Conservation (phyloP, 75 land plant species). For the Larix kaempferi region DNA sequence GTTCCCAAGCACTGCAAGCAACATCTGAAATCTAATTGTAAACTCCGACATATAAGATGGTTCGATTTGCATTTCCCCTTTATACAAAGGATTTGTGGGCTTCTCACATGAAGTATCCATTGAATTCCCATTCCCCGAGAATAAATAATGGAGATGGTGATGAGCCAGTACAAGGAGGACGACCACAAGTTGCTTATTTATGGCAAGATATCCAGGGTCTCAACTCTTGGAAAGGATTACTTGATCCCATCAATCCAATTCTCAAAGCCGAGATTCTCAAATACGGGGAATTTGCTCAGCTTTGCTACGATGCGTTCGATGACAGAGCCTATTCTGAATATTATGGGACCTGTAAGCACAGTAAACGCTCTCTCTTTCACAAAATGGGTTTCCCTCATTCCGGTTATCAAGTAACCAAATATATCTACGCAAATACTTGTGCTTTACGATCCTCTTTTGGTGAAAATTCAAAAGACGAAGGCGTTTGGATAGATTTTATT, state of each 20-base stretch:
- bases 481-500: slow-evolving; percentile 66
- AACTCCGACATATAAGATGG: no score
- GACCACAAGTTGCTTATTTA: neutral
- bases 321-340: slow-evolving; percentile 49
- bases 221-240: slow-evolving; percentile 54
- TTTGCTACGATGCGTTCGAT: slow-evolving; percentile 74
- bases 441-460: slow-evolving; percentile 29
- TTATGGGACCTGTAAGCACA: slow-evolving; percentile 58
- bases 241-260: slow-evolving; percentile 63
- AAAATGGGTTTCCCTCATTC: slow-evolving; percentile 32
- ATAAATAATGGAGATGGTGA: no score
- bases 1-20: no score
- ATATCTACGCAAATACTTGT: slow-evolving; percentile 63
- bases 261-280: slow-evolving; percentile 56
- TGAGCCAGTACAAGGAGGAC: no score
- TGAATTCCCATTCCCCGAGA: no score
- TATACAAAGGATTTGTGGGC: no score
- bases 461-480: slow-evolving; percentile 9
- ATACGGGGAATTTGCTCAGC: slow-evolving; percentile 63
- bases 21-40: no score
- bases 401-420: slow-evolving; percentile 75
- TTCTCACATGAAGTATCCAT: no score
- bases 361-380: slow-evolving; percentile 21
- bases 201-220: slow-evolving; percentile 71
- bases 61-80: no score